Evolutionary conservation across 805 yeast genomes (phyloP), one percentile per base, ranked within the genome.

Genomic region (Teunomyces atbi): DNA sequence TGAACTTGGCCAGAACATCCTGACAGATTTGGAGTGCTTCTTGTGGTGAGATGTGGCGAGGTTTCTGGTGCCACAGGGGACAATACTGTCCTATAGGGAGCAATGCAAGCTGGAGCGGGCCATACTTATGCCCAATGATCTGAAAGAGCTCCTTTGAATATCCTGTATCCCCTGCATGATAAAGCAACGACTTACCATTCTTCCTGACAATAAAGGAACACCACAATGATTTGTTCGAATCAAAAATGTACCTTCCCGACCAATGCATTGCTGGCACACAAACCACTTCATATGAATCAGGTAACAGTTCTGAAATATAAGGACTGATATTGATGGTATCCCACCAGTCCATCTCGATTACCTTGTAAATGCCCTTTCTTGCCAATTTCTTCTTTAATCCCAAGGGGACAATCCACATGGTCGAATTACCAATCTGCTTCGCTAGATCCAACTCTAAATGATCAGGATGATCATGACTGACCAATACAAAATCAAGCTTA

Each of bases 231-330:
- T 71, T 68, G 64, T 92, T 92, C 1, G 95, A 78, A 62, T 92
- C 98, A 15, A 82, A 59, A n/a, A 91, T 64, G 28, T 78, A 77
- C 30, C 97, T 68, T 0, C 98, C 98, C 1, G 96, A 86, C 98
- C 98, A 92, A 65, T 92, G 98, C 95, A 86, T 85, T 0, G 97
- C 89, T 0, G 98, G 98, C 0, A 94, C 78, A 63, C 97, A 88
- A 1, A 88, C 91, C 13, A 92, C 72, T 54, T 88, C 90, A 70
- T 85, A 90, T 5, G 71, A 71, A 48, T 82, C 82, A 0, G 66
- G 58, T 6, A 68, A 42, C 8, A 65, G 60, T 16, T 59, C 62
- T 2, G 58, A 56, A 2, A 79, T 68, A 13, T 75, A 73, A 23
- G 76, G 66, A 44, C 66, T 66, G 28, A 72, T 51, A 2, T 60